Conservation (phyloP, 2,329 filamentous ascomycete genomes). For the Bipolaris cookei region DNA sequence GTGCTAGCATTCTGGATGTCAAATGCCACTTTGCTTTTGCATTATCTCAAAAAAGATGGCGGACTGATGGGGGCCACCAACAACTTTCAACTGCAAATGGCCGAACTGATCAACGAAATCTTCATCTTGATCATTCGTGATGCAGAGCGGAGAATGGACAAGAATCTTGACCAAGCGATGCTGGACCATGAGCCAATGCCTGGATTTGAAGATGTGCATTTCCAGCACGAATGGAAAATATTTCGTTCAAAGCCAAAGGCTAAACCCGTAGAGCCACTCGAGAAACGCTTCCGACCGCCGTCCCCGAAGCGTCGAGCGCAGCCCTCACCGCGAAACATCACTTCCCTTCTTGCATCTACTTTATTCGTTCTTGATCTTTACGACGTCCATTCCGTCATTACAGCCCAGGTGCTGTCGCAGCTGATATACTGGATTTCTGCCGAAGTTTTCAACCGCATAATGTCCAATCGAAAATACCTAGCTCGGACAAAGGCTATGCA, state of each 20-base stretch:
- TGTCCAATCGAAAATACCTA: constrained; percentile 93
- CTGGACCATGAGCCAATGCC: constrained; percentile 98
- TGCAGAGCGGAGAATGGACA: constrained; percentile 93
- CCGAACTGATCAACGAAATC: constrained; percentile 96
- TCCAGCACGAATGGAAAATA: constrained; percentile 98
- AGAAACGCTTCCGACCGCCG: constrained; percentile 89
- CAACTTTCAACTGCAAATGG: constrained; percentile 90
- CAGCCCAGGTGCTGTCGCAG: constrained; percentile 87
- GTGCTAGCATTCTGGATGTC: constrained; percentile 99
- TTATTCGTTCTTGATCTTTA: constrained; percentile 98
- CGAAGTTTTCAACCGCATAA: constrained; percentile 96
- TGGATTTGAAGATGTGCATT: constrained; percentile 93
- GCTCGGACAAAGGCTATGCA: constrained; percentile 99
- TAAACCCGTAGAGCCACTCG: constrained; percentile 81
- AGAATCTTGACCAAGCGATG: constrained; percentile 91
- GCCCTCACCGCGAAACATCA: constrained; percentile 91
- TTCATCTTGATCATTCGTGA: constrained; percentile 97
- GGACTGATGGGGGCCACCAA: constrained; percentile 80
- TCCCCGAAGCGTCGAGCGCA: constrained; percentile 93
- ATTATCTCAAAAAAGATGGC: constrained; percentile 94
- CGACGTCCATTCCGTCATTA: constrained; percentile 97
- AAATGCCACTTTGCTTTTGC: constrained; percentile 90
- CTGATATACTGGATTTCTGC: constrained; percentile 95
- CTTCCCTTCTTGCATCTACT: constrained; percentile 91
- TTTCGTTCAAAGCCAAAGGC: constrained; percentile 90